Base-by-base conservation (phyloP, 352 stramenopile species). In the Pythium rhizo-oryzae region DNA sequence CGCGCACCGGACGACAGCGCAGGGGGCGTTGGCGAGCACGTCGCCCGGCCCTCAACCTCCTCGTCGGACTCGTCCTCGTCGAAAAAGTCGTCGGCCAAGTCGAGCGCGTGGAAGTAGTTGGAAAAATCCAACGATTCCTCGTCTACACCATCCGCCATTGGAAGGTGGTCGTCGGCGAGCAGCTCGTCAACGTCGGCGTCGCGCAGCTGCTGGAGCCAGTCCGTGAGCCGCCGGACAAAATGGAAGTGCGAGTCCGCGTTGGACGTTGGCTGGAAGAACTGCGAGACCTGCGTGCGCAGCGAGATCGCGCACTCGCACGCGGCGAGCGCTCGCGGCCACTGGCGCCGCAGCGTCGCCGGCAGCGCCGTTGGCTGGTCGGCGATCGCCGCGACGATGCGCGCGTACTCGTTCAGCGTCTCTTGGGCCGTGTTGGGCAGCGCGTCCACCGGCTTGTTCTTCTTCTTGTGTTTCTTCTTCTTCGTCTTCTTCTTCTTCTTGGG, bases 101-200 rank as follows among this genome's bases (percentile, higher is more conserved):
- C 37, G 11, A 65, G n/a, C 30, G 57, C 58, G 28, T 65, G 46
- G 58, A 57, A 65, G 19, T 65, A 62, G 39, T 62, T 62, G 56
- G 56, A 16, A 21, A 54, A 62, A 28, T 53, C 41, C 16, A 53
- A 21, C 41, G n/a, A n/a, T n/a, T n/a, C n/a, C n/a, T n/a, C n/a
- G n/a, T n/a, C n/a, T n/a, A n/a, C n/a, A n/a, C n/a, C n/a, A n/a
- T n/a, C n/a, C n/a, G n/a, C n/a, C n/a, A n/a, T n/a, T 15, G 5
- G 41, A 37, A 1, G 19, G 18, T 56, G 25, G 39, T 19, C 41
- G 41, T n/a, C n/a, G n/a, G n/a, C n/a, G n/a, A n/a, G n/a, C n/a
- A n/a, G n/a, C n/a, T n/a, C n/a, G n/a, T n/a, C n/a, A n/a, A 47
- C 37, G 18, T 54, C 56, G 46, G 59, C 60, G 16, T 30, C 16